Evolutionary conservation across 2,329 filamentous ascomycete species (phyloP).

Genomic region (Neospermospora avenae): DNA sequence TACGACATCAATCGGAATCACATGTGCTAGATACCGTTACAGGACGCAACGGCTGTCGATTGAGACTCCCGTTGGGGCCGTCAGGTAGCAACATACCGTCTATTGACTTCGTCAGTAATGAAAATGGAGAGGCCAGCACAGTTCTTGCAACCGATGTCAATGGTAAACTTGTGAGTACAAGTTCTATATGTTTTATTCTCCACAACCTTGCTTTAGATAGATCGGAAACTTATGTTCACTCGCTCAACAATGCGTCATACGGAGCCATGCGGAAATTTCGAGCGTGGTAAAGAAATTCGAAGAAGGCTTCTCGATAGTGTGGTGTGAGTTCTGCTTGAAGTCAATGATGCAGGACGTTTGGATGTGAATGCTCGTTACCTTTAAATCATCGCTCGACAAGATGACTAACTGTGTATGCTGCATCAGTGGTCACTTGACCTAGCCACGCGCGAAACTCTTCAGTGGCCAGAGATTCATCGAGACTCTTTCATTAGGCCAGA

Average conservation of each 20-base stretch:
- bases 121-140: slow-evolving; percentile 20
- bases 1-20: not conserved
- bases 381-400: not conserved
- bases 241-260: not conserved
- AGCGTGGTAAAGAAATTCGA: not conserved
- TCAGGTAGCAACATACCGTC: slow-evolving; percentile 31
- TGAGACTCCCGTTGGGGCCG: slow-evolving; percentile 11
- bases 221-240: not conserved
- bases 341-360: no score
- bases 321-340: no score
- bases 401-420: not conserved
- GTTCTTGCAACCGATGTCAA: slow-evolving; percentile 30
- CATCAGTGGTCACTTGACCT: slow-evolving; percentile 6
- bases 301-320: no score
- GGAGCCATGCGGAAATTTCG: not conserved
- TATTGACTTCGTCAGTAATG: slow-evolving; percentile 27
- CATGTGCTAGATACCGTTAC: not conserved
- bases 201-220: not conserved
- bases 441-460: not conserved
- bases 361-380: no score
- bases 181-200: not conserved
- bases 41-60: slow-evolving; percentile 13
- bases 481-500: not conserved
- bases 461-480: not conserved
- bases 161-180: slow-evolving; percentile 21